Evolutionary conservation across 75 land plant species (phyloP).

Genomic region (Sequoia sempervirens): DNA sequence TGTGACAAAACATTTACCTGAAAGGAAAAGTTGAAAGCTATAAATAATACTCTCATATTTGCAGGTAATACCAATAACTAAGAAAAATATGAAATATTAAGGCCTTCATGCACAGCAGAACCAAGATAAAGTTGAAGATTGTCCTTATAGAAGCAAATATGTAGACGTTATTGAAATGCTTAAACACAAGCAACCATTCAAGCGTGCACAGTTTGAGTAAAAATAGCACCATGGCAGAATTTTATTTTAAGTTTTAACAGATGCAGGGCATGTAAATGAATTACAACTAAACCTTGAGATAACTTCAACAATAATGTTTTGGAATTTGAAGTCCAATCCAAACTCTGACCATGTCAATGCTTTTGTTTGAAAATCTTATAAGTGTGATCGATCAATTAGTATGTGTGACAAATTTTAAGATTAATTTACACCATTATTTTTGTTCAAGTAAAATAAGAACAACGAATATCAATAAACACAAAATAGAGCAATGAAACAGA

Average conservation of each 20-base stretch:
- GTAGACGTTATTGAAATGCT: neutral
- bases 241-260: neutral
- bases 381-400: neutral
- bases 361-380: neutral
- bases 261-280: neutral
- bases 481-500: neutral
- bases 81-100: neutral
- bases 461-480: neutral
- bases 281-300: neutral
- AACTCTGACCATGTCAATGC: neutral
- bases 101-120: neutral
- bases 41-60: neutral
- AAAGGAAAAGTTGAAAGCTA: neutral
- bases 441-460: neutral
- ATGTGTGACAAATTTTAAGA: neutral
- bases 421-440: neutral
- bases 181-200: neutral
- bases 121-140: neutral
- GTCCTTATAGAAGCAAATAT: neutral
- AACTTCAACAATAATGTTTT: neutral
- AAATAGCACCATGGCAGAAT: neutral
- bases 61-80: neutral
- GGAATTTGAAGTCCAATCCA: neutral
- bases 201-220: neutral
- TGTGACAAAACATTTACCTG: slow-evolving; percentile 77